Evolutionary conservation across 2,329 filamentous ascomycete species (phyloP), one percentile per base, ranked within the genome.

Genomic region (Claviceps citrina): DNA sequence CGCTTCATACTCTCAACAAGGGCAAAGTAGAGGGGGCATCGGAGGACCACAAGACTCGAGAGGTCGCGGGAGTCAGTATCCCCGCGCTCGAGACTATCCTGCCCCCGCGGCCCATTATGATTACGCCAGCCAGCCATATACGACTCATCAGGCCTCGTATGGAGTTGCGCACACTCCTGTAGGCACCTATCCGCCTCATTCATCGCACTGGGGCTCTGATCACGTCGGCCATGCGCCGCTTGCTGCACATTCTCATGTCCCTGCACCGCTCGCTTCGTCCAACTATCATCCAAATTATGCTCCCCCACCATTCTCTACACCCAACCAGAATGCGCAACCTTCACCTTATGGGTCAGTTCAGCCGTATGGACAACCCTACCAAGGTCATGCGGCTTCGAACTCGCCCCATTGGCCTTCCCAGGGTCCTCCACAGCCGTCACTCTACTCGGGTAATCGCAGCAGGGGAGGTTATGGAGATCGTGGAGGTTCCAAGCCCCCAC

Each of bases 261-360:
- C 64, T 31, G 53, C 63, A 40, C 67, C 69, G 22, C 57, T 76
- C 26, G 64, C 70, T 37, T 57, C 68, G 25, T 61, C 67, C 44
- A 71, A 70, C 49, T 76, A 76, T 49, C 72, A 75, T 47, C 70
- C 70, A 26, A 73, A 71, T 54, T 77, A 74, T 51, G 65, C 71
- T 30, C 67, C 68, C 31, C 74, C 76, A 48, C 55, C 63, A 7
- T 77, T 75, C 43, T 55, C 56, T 25, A 52, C 57, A 9, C 5
- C 37, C 33, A 42, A 61, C 19, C 61, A 65, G 39, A 63, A 64
- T 43, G 50, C 59, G 10, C 67, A 67, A 44, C 65, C 65, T 39
- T 58, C 64, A 28, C 55, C 62, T 12, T 70, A 70, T 45, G 56
- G 55, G 10, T 53, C 61, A 32, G 57, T 61, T 22, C 61, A 61